phyloP scores from a whole-genome alignment of 306 rosid genomes.

The Phaseolus lunatus region DNA sequence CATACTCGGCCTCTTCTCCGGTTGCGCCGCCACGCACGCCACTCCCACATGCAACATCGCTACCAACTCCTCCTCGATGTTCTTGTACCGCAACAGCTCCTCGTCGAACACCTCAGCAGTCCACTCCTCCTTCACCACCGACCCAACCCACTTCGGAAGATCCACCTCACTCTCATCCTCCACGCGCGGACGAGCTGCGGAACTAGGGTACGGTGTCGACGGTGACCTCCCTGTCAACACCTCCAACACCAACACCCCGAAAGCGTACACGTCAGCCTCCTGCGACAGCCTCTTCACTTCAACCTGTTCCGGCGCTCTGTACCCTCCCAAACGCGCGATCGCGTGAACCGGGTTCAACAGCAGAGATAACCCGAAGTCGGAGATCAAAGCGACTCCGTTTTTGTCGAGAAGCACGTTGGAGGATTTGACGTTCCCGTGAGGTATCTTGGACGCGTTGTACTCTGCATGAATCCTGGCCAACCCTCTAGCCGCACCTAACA shows the following conservation, averaged over 20 bases:
- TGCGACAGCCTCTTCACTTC: constrained; percentile 80
- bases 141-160: constrained; percentile 91
- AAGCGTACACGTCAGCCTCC: constrained; percentile 82
- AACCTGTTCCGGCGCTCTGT: constrained; percentile 89
- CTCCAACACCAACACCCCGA: constrained; percentile 84
- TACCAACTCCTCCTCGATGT: constrained; percentile 93
- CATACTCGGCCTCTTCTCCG: constrained; percentile 91
- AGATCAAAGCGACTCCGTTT: constrained; percentile 81
- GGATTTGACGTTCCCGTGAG: constrained; percentile 90
- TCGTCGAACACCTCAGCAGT: constrained; percentile 91
- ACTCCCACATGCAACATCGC: constrained; percentile 84
- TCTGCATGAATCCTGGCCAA: constrained; percentile 83
- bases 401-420: constrained; percentile 92
- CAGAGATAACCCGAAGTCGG: constrained; percentile 85
- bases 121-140: constrained; percentile 93
- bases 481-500: constrained; percentile 88
- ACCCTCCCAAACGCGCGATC: constrained; percentile 83
- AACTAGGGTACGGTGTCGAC: constrained; percentile 53
- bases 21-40: constrained; percentile 69
- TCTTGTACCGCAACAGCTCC: constrained; percentile 89
- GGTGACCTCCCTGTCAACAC: constrained; percentile 85
- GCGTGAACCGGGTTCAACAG: constrained; percentile 84
- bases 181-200: constrained; percentile 52
- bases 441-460: constrained; percentile 70
- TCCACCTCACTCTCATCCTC: constrained; percentile 52